Evolutionary conservation across 2,329 filamentous ascomycete species (phyloP).

Genomic region (Botryotinia globosa): DNA sequence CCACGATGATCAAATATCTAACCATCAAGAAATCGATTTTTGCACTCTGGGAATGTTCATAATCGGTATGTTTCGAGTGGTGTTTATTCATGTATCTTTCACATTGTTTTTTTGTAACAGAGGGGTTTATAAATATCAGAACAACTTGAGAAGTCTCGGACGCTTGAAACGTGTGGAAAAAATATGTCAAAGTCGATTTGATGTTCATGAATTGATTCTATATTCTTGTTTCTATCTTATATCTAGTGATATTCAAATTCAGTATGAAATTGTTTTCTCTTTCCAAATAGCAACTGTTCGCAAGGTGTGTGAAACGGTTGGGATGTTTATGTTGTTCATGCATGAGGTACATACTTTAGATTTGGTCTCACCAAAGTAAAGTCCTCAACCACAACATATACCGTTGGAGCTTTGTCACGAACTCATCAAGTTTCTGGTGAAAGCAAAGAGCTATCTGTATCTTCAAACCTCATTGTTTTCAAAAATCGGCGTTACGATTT

Average conservation of each 20-base stretch:
- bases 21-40: slow-evolving; percentile 55
- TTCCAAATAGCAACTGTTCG: background rate
- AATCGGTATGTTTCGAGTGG: slow-evolving; percentile 52
- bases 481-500: background rate
- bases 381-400: background rate
- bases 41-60: slow-evolving; percentile 73
- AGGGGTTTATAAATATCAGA: background rate
- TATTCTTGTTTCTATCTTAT: background rate
- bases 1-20: slow-evolving; percentile 31
- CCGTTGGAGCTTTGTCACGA: background rate
- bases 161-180: background rate
- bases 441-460: too few species aligned
- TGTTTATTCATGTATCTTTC: background rate
- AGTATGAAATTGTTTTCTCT: background rate
- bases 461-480: background rate
- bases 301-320: slow-evolving; percentile 3
- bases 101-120: background rate
- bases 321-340: slow-evolving; percentile 13
- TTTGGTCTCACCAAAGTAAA: background rate
- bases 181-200: too few species aligned
- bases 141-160: slow-evolving; percentile 10
- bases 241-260: background rate
- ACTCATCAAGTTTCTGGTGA: background rate
- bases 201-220: background rate
- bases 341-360: background rate